A percentile compares a stretch with the other conserved stretches of the same genome.
Conservation (phyloP, 768 basidiomycete genomes). For the Auricularia sp. region DNA sequence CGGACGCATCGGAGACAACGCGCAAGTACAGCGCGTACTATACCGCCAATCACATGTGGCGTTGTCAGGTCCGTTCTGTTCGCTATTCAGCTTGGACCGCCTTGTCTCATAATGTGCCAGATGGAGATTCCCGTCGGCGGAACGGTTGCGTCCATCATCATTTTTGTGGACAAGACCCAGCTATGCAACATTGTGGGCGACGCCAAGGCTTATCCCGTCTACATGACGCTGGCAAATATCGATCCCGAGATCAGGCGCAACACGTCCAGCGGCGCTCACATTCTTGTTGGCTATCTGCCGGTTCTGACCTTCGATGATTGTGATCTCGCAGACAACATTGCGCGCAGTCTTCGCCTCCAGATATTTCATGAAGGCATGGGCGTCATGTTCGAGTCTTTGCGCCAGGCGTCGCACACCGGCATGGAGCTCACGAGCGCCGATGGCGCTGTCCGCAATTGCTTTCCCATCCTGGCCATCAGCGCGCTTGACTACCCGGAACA, state of each 20-base stretch:
- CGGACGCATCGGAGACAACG: background rate
- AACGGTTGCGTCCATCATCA: background rate
- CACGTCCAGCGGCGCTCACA: background rate
- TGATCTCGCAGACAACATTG: too few relatives aligned
- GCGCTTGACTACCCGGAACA: background rate
- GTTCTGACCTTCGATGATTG: too few relatives aligned
- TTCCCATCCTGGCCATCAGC: background rate
- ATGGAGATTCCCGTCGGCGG: background rate
- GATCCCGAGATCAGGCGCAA: background rate
- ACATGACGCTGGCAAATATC: constrained; percentile 12
- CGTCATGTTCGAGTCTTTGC: background rate
- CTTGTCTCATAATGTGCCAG: background rate
- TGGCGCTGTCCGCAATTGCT: background rate
- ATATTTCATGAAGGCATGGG: background rate
- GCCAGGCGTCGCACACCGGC: background rate
- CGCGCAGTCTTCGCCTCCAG: background rate
- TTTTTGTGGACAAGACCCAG: background rate
- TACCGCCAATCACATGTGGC: background rate
- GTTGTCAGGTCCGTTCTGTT: background rate
- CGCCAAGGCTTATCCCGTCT: constrained; percentile 12
- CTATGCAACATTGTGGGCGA: background rate
- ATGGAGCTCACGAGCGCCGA: background rate
- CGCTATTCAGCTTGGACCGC: too few relatives aligned
- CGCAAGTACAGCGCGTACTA: background rate
- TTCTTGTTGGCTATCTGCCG: background rate